phyloP scores from a whole-genome alignment of 345 rosid genomes.

The Eucalyptus tenuipes region DNA sequence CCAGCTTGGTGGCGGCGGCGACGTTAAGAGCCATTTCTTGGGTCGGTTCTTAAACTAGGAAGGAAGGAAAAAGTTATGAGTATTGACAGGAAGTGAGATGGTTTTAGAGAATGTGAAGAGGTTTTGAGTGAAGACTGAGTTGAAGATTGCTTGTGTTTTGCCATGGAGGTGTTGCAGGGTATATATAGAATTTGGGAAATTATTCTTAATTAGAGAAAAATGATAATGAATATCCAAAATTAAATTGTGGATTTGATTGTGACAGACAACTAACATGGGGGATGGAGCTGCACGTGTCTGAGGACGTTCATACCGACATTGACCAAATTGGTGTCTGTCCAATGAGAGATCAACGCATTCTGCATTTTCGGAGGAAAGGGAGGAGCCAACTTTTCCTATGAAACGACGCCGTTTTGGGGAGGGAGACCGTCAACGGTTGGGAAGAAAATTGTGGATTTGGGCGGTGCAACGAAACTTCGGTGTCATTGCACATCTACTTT shows the following conservation, averaged over 20 bases:
- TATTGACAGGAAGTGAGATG: neutral
- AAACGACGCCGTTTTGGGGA: neutral
- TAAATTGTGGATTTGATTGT: neutral
- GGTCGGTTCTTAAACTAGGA: neutral
- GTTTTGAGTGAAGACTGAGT: neutral
- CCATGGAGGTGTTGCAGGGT: neutral
- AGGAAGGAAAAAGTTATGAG: neutral
- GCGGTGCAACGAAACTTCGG: neutral
- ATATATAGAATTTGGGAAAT: neutral
- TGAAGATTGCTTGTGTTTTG: neutral
- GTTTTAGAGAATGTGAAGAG: neutral
- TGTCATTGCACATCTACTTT: neutral
- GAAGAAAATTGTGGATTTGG: neutral
- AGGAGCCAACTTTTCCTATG: neutral
- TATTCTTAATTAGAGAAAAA: neutral
- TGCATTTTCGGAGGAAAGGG: neutral
- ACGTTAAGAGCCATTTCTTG: neutral
- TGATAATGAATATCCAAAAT: neutral
- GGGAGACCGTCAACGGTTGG: neutral
- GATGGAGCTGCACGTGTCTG: neutral
- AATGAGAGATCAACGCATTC: neutral
- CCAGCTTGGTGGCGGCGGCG: neutral
- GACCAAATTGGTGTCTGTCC: neutral
- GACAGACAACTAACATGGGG: neutral
- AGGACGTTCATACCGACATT: neutral